A percentile compares a stretch with the other conserved stretches of the same genome.
Conservation (phyloP, 169 alveolate species). For the Sarcocystis neurona region DNA sequence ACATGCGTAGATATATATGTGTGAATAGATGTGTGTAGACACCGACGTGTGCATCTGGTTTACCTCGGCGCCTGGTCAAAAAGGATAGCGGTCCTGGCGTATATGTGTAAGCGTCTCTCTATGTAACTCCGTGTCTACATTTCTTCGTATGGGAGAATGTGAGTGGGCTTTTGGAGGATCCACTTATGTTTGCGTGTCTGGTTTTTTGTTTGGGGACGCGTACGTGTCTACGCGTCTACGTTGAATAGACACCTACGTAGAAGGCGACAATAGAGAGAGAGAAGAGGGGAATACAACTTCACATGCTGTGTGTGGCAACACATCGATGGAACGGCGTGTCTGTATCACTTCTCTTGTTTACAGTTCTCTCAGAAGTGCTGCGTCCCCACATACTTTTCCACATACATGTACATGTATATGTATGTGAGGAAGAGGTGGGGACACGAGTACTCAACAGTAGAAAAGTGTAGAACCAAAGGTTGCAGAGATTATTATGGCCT, state of each 20-base stretch:
- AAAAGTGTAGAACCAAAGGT: too few relatives aligned
- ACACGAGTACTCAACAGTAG: neutral
- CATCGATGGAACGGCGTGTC: neutral
- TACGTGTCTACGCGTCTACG: too few relatives aligned
- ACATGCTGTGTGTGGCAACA: neutral
- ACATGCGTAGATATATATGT: neutral
- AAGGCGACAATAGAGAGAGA: neutral
- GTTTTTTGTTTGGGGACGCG: neutral
- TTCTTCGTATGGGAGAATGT: too few relatives aligned
- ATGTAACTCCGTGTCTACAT: too few relatives aligned
- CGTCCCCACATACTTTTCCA: neutral
- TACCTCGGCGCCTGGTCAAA: too few relatives aligned
- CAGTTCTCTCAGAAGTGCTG: neutral
- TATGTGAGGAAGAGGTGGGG: neutral
- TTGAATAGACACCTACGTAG: too few relatives aligned
- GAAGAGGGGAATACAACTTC: neutral
- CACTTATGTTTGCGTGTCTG: too few relatives aligned
- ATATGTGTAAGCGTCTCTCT: too few relatives aligned
- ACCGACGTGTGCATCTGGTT: too few relatives aligned
- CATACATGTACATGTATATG: neutral
- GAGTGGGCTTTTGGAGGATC: too few relatives aligned
- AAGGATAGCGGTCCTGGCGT: too few relatives aligned
- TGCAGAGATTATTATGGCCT: neutral
- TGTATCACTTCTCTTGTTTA: neutral
- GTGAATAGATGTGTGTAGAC: neutral